phyloP scores from a whole-genome alignment of 139 green algal genomes.

The Chlamydomonas eustigma region DNA sequence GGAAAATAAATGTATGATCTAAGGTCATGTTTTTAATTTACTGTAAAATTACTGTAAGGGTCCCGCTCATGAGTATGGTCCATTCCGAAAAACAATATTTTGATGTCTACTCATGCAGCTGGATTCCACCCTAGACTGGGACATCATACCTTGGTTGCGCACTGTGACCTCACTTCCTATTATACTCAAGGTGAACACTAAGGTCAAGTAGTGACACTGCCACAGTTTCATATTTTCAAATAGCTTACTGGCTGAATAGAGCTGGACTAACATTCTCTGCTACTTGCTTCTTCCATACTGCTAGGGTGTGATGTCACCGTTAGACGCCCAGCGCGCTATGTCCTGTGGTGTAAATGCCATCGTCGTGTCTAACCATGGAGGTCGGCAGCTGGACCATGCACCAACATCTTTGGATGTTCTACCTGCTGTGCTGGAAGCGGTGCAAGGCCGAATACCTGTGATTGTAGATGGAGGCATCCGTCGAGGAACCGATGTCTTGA shows the following conservation, averaged over 20 bases:
- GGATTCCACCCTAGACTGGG: constrained; percentile 66
- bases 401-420: constrained; percentile 72
- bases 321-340: constrained; percentile 70
- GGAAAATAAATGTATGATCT: too few species aligned
- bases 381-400: constrained; percentile 83
- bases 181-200: constrained; percentile 71
- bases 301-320: constrained; percentile 72
- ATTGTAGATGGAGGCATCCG: constrained; percentile 85
- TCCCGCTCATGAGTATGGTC: too few species aligned
- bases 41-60: too few species aligned
- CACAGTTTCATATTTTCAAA: not conserved
- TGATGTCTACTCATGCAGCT: too few species aligned
- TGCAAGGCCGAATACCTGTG: constrained; percentile 67
- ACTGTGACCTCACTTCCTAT: constrained; percentile 71
- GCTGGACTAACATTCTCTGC: too few species aligned
- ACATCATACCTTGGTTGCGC: constrained; percentile 70
- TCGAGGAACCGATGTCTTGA: constrained; percentile 88
- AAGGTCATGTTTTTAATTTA: too few species aligned
- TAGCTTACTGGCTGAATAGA: too few species aligned
- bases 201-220: not conserved
- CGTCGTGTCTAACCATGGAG: constrained; percentile 79
- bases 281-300: too few species aligned
- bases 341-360: constrained; percentile 73
- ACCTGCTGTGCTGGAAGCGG: constrained; percentile 58
- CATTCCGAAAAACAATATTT: too few species aligned